Percentiles rank a stretch among this genome's conserved stretches.
These are phyloP conservation scores for Lactifluus volemus DNA, from an alignment of 768 basidiomycete genomes.

Conservation along the genomic window DNA sequence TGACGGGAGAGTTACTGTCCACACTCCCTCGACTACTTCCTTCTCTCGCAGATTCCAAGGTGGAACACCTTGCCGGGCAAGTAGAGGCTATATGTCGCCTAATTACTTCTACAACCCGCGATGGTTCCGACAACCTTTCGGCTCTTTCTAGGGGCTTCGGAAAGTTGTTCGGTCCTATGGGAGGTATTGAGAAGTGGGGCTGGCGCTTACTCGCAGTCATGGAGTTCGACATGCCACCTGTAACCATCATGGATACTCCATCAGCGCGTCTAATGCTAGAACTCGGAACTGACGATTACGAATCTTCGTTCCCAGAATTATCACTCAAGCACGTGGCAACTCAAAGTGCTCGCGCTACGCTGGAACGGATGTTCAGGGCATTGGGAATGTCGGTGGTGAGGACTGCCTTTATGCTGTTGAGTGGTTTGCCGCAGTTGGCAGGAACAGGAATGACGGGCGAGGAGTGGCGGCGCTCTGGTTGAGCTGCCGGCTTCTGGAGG, in stretches of 20 bases:
- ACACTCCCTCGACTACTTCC: constrained; percentile 65
- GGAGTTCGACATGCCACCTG: constrained; percentile 53
- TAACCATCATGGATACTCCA: constrained; percentile 39
- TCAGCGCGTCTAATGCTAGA: constrained; percentile 52
- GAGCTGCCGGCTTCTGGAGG: constrained; percentile 66
- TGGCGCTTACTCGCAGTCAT: constrained; percentile 79
- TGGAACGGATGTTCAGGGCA: constrained; percentile 65
- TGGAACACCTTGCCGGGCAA: constrained; percentile 57
- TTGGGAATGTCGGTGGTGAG: constrained; percentile 59
- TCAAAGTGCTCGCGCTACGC: constrained; percentile 39
- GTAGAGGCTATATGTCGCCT: constrained; percentile 60
- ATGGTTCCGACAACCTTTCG: constrained; percentile 23
- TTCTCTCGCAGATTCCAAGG: constrained; percentile 63
- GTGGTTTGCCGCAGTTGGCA: constrained; percentile 61
- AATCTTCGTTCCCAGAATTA: constrained; percentile 49
- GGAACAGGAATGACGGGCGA: constrained; percentile 33
- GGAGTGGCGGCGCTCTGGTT: constrained; percentile 80
- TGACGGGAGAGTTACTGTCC: constrained; percentile 54
- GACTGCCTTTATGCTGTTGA: constrained; percentile 68
- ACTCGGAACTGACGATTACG: constrained; percentile 30
- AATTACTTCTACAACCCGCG: constrained; percentile 26
- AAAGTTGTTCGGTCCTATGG: constrained; percentile 67
- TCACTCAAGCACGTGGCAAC: constrained; percentile 48
- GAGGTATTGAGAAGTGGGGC: constrained; percentile 89
- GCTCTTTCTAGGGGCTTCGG: constrained; percentile 47